Evolutionary conservation across 225 moss, liverwort and hornwort genomes (phyloP).

Genomic region (Physcomitrium patens): DNA sequence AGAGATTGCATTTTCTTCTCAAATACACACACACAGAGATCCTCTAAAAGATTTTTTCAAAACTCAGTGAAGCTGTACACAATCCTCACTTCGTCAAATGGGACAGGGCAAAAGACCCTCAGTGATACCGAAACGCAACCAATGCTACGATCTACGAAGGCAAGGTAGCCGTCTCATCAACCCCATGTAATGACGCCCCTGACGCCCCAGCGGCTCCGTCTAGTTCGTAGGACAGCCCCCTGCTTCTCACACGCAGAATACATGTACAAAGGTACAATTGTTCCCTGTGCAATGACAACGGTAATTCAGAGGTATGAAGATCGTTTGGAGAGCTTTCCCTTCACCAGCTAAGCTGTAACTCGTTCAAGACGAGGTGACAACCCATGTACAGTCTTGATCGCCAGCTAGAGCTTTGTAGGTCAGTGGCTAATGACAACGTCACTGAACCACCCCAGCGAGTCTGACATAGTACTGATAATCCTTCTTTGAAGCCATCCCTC

Average conservation of each 20-base stretch:
- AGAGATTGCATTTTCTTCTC: neutral
- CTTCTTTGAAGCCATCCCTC: constrained; percentile 21
- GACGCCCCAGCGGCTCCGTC: constrained; percentile 14
- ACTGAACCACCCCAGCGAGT: neutral
- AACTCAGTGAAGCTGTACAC: too few relatives aligned
- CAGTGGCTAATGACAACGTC: too few relatives aligned
- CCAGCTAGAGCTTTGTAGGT: neutral
- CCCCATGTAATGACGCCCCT: neutral
- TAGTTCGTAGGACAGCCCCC: constrained; percentile 24
- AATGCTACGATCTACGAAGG: too few relatives aligned
- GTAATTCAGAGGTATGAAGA: neutral
- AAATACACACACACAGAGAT: too few relatives aligned
- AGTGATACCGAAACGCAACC: too few relatives aligned
- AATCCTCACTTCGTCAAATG: too few relatives aligned
- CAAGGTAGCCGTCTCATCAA: neutral
- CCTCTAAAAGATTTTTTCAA: too few relatives aligned
- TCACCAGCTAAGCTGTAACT: constrained; percentile 2
- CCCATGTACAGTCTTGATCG: neutral
- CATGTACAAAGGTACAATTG: neutral
- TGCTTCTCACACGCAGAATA: neutral
- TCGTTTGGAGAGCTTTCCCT: neutral
- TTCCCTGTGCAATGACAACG: too few relatives aligned
- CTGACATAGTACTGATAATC: constrained; percentile 2
- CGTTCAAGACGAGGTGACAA: neutral
- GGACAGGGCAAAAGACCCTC: too few relatives aligned